Evolutionary conservation across 192 early-diverging fungal species (phyloP).

Genomic region (Lobosporangium transversale): DNA sequence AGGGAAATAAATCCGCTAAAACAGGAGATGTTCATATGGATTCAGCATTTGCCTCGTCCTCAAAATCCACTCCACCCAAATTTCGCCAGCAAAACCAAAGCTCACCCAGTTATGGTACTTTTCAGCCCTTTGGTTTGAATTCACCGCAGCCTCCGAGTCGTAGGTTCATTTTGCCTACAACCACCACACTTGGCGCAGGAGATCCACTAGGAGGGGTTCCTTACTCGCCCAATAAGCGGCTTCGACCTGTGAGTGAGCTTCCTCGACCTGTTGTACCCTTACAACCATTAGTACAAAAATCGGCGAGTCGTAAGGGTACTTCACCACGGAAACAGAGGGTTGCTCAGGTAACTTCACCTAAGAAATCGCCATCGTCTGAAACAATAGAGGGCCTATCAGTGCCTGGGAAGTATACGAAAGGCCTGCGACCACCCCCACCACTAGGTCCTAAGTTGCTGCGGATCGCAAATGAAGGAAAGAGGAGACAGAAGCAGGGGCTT

Average conservation of each 20-base stretch:
- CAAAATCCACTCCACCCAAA: not conserved
- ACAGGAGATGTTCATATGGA: too few species aligned
- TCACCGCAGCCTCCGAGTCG: conserved; percentile 6
- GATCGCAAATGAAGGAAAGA: not conserved
- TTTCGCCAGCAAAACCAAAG: not conserved
- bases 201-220: not conserved
- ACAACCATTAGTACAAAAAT: not conserved
- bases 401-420: not conserved
- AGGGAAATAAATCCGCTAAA: too few species aligned
- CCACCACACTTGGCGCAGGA: not conserved
- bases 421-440: not conserved
- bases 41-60: not conserved
- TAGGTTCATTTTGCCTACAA: conserved; percentile 8
- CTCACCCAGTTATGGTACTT: not conserved
- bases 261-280: conserved; percentile 1
- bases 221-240: conserved; percentile 10
- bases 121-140: not conserved
- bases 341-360: not conserved
- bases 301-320: conserved; percentile 2
- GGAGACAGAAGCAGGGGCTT: not conserved
- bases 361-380: not conserved
- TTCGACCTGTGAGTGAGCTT: conserved; percentile 16
- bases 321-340: conserved; percentile 5
- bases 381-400: too few species aligned
- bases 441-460: conserved; percentile 1